phyloP scores from a whole-genome alignment of 139 green algal genomes.

The Edaphochlamys debaryana region DNA sequence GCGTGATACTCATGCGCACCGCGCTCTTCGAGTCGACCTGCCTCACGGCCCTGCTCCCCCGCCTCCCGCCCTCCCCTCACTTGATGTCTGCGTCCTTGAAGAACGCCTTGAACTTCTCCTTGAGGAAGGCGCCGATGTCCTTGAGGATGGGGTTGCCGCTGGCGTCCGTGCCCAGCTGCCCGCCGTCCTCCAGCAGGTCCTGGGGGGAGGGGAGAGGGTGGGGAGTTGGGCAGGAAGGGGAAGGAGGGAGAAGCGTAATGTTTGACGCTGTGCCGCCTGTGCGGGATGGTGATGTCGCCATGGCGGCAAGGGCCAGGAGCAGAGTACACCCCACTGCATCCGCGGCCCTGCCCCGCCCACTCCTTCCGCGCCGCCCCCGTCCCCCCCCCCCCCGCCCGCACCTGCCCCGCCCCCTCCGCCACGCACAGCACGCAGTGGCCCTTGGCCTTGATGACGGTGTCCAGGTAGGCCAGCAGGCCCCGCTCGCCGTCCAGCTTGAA shows the following conservation, averaged over 20 bases:
- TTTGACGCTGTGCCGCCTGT: too few species aligned
- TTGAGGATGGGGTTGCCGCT: conserved; percentile 74
- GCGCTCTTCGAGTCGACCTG: too few species aligned
- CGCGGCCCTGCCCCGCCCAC: too few species aligned
- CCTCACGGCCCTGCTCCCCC: not conserved
- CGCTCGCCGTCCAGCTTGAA: conserved; percentile 87
- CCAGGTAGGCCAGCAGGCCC: conserved; percentile 86
- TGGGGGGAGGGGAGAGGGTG: conserved; percentile 27
- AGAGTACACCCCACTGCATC: too few species aligned
- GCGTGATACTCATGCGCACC: too few species aligned
- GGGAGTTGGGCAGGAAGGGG: too few species aligned
- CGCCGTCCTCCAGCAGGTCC: conserved; percentile 57
- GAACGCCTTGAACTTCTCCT: conserved; percentile 49
- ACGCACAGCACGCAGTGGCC: conserved; percentile 82
- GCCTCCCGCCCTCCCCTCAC: not conserved
- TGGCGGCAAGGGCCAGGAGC: too few species aligned
- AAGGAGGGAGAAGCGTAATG: too few species aligned
- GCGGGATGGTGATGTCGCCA: too few species aligned
- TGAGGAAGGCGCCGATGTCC: conserved; percentile 66
- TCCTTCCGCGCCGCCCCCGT: too few species aligned
- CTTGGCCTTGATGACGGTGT: conserved; percentile 81
- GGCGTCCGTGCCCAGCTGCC: conserved; percentile 57
- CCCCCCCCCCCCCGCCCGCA: conserved; percentile 38
- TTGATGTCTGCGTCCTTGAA: conserved; percentile 64
- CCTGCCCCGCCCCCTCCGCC: conserved; percentile 76